A percentile compares a stretch with the other conserved stretches of the same genome.
These are phyloP conservation scores for Krasilnikovozyma curviuscula DNA, from an alignment of 768 basidiomycete genomes.

Conservation along the genomic window DNA sequence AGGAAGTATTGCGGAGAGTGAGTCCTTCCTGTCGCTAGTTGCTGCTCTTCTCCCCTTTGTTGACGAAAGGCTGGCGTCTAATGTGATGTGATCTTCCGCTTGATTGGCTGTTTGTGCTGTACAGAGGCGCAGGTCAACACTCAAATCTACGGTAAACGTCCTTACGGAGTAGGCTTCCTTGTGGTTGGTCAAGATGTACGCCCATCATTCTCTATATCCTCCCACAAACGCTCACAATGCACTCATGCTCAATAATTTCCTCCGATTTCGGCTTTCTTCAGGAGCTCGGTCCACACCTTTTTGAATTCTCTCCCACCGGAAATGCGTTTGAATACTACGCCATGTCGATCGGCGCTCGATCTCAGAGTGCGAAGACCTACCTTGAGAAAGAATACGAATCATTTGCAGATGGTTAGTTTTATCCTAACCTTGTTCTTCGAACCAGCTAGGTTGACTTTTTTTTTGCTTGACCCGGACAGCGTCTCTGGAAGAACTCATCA, in stretches of 20 bases:
- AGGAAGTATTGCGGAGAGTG: slow-evolving; percentile 82
- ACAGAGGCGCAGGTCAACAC: slow-evolving; percentile 96
- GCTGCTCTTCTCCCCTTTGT: neutral
- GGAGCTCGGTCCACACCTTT: slow-evolving; percentile 90
- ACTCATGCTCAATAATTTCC: neutral
- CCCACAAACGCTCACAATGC: neutral
- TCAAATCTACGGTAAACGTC: slow-evolving; percentile 89
- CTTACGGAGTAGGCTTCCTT: slow-evolving; percentile 96
- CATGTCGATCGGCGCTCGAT: slow-evolving; percentile 93
- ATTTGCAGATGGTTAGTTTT: slow-evolving; percentile 58
- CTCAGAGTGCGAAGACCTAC: slow-evolving; percentile 97
- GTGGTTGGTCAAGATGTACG: slow-evolving; percentile 73
- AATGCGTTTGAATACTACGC: slow-evolving; percentile 96
- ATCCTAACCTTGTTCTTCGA: neutral
- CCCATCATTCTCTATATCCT: neutral
- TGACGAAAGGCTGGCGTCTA: neutral
- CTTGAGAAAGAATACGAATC: slow-evolving; percentile 81
- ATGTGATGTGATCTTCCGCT: neutral
- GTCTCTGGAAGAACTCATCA: slow-evolving; percentile 66
- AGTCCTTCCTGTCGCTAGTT: slow-evolving; percentile 25
- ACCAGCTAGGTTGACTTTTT: neutral
- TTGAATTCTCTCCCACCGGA: slow-evolving; percentile 94
- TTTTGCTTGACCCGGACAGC: slow-evolving; percentile 31
- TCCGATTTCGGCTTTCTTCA: slow-evolving; percentile 30
- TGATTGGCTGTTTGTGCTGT: neutral